Evolutionary conservation across 2,329 filamentous ascomycete species (phyloP).

Genomic region (Alternaria dauci): DNA sequence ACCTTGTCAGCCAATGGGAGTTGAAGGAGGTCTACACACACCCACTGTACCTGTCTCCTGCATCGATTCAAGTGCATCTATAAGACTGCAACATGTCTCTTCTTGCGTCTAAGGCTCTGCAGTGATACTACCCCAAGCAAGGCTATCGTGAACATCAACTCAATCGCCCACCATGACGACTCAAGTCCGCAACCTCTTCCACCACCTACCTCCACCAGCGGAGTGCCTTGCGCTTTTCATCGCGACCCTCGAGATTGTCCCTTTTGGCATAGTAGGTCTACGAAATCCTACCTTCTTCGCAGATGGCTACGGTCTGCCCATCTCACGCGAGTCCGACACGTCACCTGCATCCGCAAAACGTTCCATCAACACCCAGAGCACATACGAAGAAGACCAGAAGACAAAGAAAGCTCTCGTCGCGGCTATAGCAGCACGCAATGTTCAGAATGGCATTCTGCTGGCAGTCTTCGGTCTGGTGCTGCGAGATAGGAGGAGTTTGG

Average conservation of each 20-base stretch:
- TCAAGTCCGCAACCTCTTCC: conserved; percentile 27
- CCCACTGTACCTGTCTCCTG: not conserved
- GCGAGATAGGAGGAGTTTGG: conserved; percentile 32
- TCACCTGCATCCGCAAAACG: conserved; percentile 11
- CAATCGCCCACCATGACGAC: conserved; percentile 23
- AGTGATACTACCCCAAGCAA: not conserved
- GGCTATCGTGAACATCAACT: not conserved
- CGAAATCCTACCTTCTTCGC: conserved; percentile 26
- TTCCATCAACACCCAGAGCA: not conserved
- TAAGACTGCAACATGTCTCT: conserved; percentile 1
- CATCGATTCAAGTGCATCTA: not conserved
- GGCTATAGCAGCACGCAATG: conserved; percentile 35
- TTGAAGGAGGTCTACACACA: conserved; percentile 10
- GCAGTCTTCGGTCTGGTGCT: conserved; percentile 31
- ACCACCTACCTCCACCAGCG: conserved; percentile 31
- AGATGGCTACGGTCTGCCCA: conserved; percentile 29
- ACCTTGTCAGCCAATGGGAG: conserved; percentile 15
- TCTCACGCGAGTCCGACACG: conserved; percentile 6
- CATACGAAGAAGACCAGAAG: conserved; percentile 22
- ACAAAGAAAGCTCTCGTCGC: conserved; percentile 34
- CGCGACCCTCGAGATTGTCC: conserved; percentile 32
- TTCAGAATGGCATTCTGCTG: conserved; percentile 32
- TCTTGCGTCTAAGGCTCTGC: not conserved
- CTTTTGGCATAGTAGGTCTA: conserved; percentile 33
- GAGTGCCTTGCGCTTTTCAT: conserved; percentile 37